These are phyloP conservation scores for Russula lepida DNA, from an alignment of 768 basidiomycete genomes.

Conservation along the genomic window DNA sequence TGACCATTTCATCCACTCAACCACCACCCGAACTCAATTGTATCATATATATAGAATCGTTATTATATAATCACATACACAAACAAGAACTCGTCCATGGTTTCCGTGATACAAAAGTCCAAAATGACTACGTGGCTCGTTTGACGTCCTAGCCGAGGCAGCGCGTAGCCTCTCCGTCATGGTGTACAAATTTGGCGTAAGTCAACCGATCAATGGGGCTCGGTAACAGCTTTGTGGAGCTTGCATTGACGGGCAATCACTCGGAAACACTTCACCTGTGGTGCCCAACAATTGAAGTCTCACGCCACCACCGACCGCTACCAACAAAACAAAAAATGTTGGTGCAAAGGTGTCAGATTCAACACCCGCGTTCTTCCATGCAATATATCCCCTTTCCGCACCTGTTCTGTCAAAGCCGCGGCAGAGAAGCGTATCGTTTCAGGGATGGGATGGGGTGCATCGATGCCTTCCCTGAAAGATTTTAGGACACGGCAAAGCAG, in stretches of 20 bases:
- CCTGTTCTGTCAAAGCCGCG: neutral
- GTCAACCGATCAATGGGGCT: neutral
- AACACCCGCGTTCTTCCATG: neutral
- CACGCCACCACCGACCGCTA: neutral
- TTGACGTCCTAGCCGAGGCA: neutral
- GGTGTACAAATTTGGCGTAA: neutral
- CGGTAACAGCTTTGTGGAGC: no score
- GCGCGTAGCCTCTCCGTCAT: neutral
- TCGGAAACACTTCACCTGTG: neutral
- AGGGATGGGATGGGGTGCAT: neutral
- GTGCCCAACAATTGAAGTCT: neutral
- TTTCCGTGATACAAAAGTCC: neutral
- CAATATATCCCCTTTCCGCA: neutral
- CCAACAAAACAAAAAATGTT: neutral
- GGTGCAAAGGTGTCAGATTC: neutral
- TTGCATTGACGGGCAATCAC: no score
- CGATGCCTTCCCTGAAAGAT: neutral
- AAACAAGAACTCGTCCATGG: neutral
- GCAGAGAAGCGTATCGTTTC: neutral
- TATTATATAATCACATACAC: slow-evolving; percentile 2
- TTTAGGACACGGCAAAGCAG: neutral
- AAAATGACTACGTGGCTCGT: neutral
- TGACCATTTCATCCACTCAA: neutral
- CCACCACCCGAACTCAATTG: neutral
- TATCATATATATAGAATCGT: slow-evolving; percentile 1